Evolutionary conservation across 768 basidiomycete species (phyloP).

Genomic region (Chlorophyllum brunneum): DNA sequence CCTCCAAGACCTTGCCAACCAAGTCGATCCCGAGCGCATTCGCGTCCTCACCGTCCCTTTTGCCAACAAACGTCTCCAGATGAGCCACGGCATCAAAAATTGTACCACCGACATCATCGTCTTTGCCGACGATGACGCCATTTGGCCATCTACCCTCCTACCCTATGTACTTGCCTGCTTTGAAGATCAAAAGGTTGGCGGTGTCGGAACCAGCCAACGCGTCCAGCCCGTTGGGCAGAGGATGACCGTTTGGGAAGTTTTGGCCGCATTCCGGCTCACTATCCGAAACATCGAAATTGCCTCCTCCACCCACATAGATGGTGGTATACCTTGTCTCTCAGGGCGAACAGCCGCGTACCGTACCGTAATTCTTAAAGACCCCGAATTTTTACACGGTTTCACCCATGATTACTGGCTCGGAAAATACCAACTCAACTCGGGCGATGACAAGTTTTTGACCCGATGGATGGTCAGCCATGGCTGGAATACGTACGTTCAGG

Average conservation of each 20-base stretch:
- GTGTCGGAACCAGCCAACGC: conserved; percentile 87
- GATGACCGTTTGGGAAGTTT: conserved; percentile 95
- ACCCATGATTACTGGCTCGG: conserved; percentile 93
- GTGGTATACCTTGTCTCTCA: conserved; percentile 87
- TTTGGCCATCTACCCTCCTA: conserved; percentile 92
- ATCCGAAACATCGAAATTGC: conserved; percentile 94
- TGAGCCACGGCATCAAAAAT: conserved; percentile 90
- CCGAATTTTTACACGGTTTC: conserved; percentile 89
- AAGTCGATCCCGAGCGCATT: conserved; percentile 80
- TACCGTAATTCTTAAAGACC: conserved; percentile 92
- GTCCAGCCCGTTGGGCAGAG: conserved; percentile 73
- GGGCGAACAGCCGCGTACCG: conserved; percentile 93
- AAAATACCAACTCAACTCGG: conserved; percentile 92
- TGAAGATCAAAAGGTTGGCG: conserved; percentile 91
- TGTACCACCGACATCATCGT: conserved; percentile 91
- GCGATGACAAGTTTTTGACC: conserved; percentile 93
- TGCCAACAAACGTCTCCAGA: conserved; percentile 92
- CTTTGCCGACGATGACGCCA: conserved; percentile 93
- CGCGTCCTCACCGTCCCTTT: conserved; percentile 88
- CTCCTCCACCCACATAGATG: conserved; percentile 88
- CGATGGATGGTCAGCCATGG: conserved; percentile 96
- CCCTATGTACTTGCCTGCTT: conserved; percentile 88
- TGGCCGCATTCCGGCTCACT: conserved; percentile 88
- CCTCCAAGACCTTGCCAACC: conserved; percentile 83
- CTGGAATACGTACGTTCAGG: conserved; percentile 93